These are phyloP conservation scores for Pythium vanterpoolii DNA, from an alignment of 352 stramenopile species.

Conservation along the genomic window DNA sequence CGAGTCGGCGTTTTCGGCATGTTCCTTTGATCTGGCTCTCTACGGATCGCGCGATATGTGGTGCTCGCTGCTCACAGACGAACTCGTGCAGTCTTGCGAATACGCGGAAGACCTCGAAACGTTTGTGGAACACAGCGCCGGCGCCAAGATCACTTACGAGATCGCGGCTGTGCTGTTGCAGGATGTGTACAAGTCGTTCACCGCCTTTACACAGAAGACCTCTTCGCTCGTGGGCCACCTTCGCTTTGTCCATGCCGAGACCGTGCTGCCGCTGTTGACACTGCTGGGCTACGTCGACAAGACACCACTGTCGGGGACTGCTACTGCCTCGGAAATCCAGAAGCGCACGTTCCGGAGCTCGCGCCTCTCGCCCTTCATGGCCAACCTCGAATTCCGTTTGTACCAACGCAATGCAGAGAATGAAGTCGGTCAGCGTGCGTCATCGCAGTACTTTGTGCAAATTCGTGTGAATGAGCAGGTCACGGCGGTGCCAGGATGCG, in stretches of 20 bases:
- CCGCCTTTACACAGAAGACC: no score
- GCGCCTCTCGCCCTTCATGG: slow-evolving; percentile 15
- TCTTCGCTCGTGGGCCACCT: no score
- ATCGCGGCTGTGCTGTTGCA: no score
- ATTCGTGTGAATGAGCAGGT: slow-evolving; percentile 28
- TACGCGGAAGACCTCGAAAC: no score
- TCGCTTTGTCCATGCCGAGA: slow-evolving; percentile 27
- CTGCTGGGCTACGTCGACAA: slow-evolving; percentile 24
- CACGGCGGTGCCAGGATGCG: slow-evolving; percentile 20
- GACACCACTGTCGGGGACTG: slow-evolving; percentile 11
- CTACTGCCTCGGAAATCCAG: slow-evolving; percentile 4
- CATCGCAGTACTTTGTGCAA: slow-evolving; percentile 21
- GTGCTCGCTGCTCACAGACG: no score
- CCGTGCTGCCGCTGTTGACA: slow-evolving; percentile 22
- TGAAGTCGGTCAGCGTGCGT: background rate
- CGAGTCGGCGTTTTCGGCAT: slow-evolving; percentile 14
- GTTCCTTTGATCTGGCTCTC: no score
- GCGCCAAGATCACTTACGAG: no score
- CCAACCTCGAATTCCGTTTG: slow-evolving; percentile 26
- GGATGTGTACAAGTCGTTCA: background rate
- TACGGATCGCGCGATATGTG: no score
- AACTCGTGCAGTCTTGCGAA: no score
- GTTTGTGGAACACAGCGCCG: no score
- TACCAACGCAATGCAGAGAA: slow-evolving; percentile 13
- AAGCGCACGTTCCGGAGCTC: slow-evolving; percentile 21